phyloP scores from a whole-genome alignment of 2,329 filamentous ascomycete species.

The Emericellopsis cladophorae region DNA sequence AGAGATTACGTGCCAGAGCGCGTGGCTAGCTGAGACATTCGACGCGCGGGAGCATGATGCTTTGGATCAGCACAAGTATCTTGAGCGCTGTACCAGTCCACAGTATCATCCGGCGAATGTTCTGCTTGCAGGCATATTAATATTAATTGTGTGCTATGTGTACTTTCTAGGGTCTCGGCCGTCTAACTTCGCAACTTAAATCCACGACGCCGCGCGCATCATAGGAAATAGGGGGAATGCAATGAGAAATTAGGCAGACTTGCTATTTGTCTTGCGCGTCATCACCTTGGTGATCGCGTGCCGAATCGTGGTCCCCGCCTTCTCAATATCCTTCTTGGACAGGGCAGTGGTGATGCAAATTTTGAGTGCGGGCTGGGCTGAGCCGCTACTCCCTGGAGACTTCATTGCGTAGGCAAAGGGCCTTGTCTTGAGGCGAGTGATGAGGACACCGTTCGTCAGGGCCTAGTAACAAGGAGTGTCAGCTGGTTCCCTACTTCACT shows the following conservation, averaged over 20 bases:
- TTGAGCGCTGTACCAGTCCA: too few species aligned
- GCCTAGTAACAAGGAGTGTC: conserved; percentile 34
- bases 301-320: conserved; percentile 74
- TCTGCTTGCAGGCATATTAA: too few species aligned
- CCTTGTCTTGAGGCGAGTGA: conserved; percentile 74
- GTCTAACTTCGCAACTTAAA: too few species aligned
- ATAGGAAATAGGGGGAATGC: too few species aligned
- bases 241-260: conserved; percentile 6
- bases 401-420: conserved; percentile 52
- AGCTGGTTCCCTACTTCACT: conserved; percentile 5
- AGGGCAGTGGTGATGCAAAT: conserved; percentile 81
- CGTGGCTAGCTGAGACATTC: too few species aligned
- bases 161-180: too few species aligned
- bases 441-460: conserved; percentile 76
- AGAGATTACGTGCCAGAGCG: too few species aligned
- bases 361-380: conserved; percentile 72
- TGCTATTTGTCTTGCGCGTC: conserved; percentile 43
- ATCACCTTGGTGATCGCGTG: conserved; percentile 93
- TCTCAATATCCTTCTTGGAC: conserved; percentile 90
- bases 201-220: too few species aligned
- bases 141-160: too few species aligned
- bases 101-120: too few species aligned
- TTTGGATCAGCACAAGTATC: too few species aligned
- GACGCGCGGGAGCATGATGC: too few species aligned
- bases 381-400: conserved; percentile 49